Evolutionary conservation across 2,329 filamentous ascomycete species (phyloP).

Genomic region (Aspergillus viridinutans): DNA sequence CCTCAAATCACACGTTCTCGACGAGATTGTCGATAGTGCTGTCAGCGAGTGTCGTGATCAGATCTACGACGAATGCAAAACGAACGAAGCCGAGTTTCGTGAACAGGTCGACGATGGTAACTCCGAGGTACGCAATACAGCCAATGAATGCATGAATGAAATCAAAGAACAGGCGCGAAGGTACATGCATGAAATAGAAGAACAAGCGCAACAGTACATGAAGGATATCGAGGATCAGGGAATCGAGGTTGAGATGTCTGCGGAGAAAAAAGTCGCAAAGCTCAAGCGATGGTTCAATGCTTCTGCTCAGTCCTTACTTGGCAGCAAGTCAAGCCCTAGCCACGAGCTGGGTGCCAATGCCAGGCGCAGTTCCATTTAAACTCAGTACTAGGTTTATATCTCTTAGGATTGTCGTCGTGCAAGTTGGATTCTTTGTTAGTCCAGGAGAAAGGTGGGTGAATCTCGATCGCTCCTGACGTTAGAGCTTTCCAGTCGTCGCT

Average conservation of each 20-base stretch:
- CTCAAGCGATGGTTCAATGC: slow-evolving; percentile 10
- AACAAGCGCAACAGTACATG: slow-evolving; percentile 12
- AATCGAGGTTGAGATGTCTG: slow-evolving; percentile 9
- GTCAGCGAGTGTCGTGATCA: slow-evolving; percentile 14
- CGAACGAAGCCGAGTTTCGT: slow-evolving; percentile 11
- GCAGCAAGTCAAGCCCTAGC: slow-evolving; percentile 8
- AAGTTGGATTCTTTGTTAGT: background rate
- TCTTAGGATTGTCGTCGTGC: background rate
- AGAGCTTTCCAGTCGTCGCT: background rate
- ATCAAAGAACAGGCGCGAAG: slow-evolving; percentile 9
- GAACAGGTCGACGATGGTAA: slow-evolving; percentile 15
- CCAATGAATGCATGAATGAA: slow-evolving; percentile 13
- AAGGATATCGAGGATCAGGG: slow-evolving; percentile 10
- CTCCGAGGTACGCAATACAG: slow-evolving; percentile 12
- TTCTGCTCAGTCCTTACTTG: slow-evolving; percentile 9
- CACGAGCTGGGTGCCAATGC: slow-evolving; percentile 7
- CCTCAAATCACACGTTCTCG: slow-evolving; percentile 8
- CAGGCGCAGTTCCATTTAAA: slow-evolving; percentile 16
- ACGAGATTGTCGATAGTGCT: slow-evolving; percentile 12
- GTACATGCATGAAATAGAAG: slow-evolving; percentile 10
- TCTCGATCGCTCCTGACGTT: background rate
- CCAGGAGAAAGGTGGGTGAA: background rate
- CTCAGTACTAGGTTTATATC: slow-evolving; percentile 1
- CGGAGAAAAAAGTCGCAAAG: slow-evolving; percentile 4
- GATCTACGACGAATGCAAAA: slow-evolving; percentile 14